Evolutionary conservation across 495 filamentous ascomycete species (phyloP).

Genomic region (Penicillium waksmanii): DNA sequence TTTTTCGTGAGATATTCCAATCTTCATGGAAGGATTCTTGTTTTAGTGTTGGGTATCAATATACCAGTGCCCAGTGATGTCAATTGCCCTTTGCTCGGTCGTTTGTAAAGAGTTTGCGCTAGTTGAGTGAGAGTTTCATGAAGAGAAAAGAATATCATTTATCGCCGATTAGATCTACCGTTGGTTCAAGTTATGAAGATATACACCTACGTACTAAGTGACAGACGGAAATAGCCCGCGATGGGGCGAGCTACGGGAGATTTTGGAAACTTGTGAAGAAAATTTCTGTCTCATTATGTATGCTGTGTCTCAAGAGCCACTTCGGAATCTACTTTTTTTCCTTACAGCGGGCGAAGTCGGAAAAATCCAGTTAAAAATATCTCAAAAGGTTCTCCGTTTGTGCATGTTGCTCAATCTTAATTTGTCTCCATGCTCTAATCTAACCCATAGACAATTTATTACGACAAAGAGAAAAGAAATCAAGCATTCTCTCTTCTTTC

Average conservation of each 20-base stretch:
- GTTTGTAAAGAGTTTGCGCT: no score
- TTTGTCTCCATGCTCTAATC: background rate
- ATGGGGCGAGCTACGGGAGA: background rate
- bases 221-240: background rate
- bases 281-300: background rate
- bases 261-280: background rate
- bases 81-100: background rate
- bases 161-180: background rate
- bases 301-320: background rate
- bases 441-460: background rate
- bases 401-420: no score
- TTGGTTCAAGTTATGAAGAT: no score
- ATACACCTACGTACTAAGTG: background rate
- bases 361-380: background rate
- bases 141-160: background rate
- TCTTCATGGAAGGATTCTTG: background rate
- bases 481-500: conserved; percentile 12
- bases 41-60: background rate
- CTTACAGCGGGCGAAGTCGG: background rate
- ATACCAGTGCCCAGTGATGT: background rate
- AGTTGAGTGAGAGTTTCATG: no score
- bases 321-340: background rate
- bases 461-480: background rate
- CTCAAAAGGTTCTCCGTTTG: background rate
- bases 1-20: background rate